phyloP scores from a whole-genome alignment of 2,329 filamentous ascomycete species.

The Pyricularia pennisetigena region DNA sequence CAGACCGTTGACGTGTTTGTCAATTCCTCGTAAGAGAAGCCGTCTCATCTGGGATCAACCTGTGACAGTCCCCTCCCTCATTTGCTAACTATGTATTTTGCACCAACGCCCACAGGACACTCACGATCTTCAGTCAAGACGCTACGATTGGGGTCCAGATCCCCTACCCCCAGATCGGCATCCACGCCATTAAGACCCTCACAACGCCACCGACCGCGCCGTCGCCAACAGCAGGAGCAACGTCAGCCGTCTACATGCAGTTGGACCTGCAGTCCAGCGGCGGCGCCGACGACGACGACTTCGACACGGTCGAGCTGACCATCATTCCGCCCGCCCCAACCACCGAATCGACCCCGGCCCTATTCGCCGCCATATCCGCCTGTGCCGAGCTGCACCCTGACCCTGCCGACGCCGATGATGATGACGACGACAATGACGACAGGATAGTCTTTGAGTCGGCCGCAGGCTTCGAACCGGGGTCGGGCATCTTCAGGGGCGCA shows the following conservation, averaged over 20 bases:
- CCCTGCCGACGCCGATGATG: slow-evolving; percentile 46
- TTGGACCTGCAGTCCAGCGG: slow-evolving; percentile 52
- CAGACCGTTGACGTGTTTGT: slow-evolving; percentile 47
- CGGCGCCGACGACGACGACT: slow-evolving; percentile 50
- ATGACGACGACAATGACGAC: slow-evolving; percentile 43
- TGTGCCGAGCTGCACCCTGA: slow-evolving; percentile 73
- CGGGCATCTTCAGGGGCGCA: slow-evolving; percentile 37
- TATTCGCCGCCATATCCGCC: slow-evolving; percentile 61
- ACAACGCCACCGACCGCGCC: slow-evolving; percentile 16
- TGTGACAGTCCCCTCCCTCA: background rate
- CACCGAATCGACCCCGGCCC: slow-evolving; percentile 11
- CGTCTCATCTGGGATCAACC: background rate
- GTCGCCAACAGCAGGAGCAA: slow-evolving; percentile 22
- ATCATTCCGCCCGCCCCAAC: slow-evolving; percentile 40
- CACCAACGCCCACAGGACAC: slow-evolving; percentile 26
- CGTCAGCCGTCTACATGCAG: slow-evolving; percentile 55
- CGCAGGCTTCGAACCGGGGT: slow-evolving; percentile 47
- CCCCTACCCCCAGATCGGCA: slow-evolving; percentile 63
- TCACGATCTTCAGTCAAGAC: slow-evolving; percentile 54
- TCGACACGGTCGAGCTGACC: slow-evolving; percentile 57
- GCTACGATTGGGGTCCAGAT: slow-evolving; percentile 54
- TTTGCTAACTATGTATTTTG: background rate
- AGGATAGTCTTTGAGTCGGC: slow-evolving; percentile 49
- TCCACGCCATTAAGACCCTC: slow-evolving; percentile 63
- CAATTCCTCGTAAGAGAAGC: slow-evolving; percentile 40